These are phyloP conservation scores for Parasitella parasitica DNA, from an alignment of 371 early-diverging fungal species.

Conservation along the genomic window DNA sequence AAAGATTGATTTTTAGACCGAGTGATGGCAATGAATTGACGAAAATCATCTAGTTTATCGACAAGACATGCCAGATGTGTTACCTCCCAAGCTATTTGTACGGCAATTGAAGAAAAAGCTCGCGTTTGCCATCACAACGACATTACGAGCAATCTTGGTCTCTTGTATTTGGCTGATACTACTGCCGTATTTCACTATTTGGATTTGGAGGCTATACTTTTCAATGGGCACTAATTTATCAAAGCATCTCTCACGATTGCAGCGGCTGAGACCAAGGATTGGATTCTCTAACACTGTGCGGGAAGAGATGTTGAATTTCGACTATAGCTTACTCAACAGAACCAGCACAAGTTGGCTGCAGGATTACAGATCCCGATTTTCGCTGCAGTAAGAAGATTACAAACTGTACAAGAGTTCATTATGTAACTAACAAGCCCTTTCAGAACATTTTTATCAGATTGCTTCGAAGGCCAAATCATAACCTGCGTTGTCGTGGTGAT, in stretches of 20 bases:
- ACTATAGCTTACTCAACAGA: too few relatives aligned
- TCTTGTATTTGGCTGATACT: slow-evolving; percentile 78
- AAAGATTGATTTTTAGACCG: slow-evolving; percentile 34
- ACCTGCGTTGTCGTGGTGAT: slow-evolving; percentile 72
- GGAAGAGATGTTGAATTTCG: neutral
- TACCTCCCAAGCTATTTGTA: slow-evolving; percentile 58
- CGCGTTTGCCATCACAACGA: slow-evolving; percentile 25
- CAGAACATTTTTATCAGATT: slow-evolving; percentile 74
- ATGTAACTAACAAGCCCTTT: neutral
- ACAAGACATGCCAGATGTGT: slow-evolving; percentile 69
- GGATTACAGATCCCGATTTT: slow-evolving; percentile 14
- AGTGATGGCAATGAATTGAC: neutral
- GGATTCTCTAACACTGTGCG: neutral
- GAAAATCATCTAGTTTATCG: slow-evolving; percentile 59
- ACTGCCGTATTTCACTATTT: slow-evolving; percentile 81
- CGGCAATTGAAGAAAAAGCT: slow-evolving; percentile 26
- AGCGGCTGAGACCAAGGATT: slow-evolving; percentile 6
- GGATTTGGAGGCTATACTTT: slow-evolving; percentile 81
- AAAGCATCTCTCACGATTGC: slow-evolving; percentile 1
- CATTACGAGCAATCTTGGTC: slow-evolving; percentile 57
- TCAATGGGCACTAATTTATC: slow-evolving; percentile 55
- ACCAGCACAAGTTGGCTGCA: slow-evolving; percentile 3
- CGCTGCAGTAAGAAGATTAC: slow-evolving; percentile 12
- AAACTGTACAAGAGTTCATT: neutral
- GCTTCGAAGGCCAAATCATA: slow-evolving; percentile 87